phyloP scores from a whole-genome alignment of 2,329 filamentous ascomycete genomes.

The Alternaria gansuensis region DNA sequence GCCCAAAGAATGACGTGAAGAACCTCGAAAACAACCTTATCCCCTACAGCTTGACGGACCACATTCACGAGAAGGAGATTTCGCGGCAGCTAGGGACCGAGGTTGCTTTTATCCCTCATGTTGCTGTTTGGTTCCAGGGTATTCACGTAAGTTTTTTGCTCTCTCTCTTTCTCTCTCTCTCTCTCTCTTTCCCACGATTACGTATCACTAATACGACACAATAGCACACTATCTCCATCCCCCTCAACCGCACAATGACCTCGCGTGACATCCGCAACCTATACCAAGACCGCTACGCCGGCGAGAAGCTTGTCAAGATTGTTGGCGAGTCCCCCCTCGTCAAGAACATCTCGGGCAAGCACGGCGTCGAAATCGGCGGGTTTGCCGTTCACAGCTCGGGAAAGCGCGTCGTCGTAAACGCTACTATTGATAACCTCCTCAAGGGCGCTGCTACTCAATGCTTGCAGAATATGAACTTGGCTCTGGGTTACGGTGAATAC shows the following conservation, averaged over 20 bases:
- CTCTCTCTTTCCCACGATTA: background rate
- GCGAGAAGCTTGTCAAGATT: constrained; percentile 93
- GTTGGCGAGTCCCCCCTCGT: constrained; percentile 87
- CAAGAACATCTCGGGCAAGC: constrained; percentile 82
- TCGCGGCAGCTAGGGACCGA: constrained; percentile 75
- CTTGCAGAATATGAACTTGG: constrained; percentile 93
- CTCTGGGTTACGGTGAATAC: constrained; percentile 87
- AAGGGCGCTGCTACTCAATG: constrained; percentile 95
- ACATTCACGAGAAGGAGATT: constrained; percentile 95
- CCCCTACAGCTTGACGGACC: constrained; percentile 88
- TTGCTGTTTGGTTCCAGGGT: constrained; percentile 96
- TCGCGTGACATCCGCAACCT: constrained; percentile 91
- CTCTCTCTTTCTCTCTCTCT: background rate
- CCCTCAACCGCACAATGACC: constrained; percentile 84
- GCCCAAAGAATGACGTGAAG: constrained; percentile 89
- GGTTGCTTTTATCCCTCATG: constrained; percentile 90
- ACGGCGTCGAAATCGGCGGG: constrained; percentile 91
- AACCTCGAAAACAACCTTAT: constrained; percentile 87
- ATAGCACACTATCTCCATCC: constrained; percentile 86
- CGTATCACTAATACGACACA: constrained; percentile 5
- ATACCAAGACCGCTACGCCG: constrained; percentile 95
- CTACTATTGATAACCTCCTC: constrained; percentile 90
- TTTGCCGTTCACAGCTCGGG: constrained; percentile 92
- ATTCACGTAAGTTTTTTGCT: constrained; percentile 68
- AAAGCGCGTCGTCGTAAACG: constrained; percentile 92